Evolutionary conservation across 352 stramenopile species (phyloP).

Genomic region (Halophytophthora polymorphica): DNA sequence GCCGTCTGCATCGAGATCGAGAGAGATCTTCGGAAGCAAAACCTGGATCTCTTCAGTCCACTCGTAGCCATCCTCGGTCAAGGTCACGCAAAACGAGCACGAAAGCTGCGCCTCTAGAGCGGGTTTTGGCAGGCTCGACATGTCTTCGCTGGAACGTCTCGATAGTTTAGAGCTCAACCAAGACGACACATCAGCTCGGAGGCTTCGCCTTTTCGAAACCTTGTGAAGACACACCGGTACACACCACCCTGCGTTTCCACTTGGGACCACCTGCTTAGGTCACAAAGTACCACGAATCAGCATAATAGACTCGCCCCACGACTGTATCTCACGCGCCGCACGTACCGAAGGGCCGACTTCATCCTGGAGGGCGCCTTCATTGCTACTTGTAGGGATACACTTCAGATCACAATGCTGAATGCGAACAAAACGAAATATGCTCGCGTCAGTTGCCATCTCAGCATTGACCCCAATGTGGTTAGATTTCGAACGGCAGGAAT

Average conservation of each 20-base stretch:
- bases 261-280: conserved; percentile 23
- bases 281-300: conserved; percentile 5
- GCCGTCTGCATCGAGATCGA: conserved; percentile 30
- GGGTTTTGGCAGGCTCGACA: conserved; percentile 17
- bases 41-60: conserved; percentile 52
- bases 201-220: conserved; percentile 40
- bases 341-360: conserved; percentile 17
- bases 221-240: conserved; percentile 46
- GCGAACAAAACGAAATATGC: not conserved
- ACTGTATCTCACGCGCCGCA: not conserved
- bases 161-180: conserved; percentile 54
- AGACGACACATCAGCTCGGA: conserved; percentile 45
- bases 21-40: conserved; percentile 30
- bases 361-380: conserved; percentile 12
- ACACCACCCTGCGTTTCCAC: conserved; percentile 33
- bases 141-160: conserved; percentile 33
- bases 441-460: conserved; percentile 5
- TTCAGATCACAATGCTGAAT: conserved; percentile 21
- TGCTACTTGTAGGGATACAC: conserved; percentile 23
- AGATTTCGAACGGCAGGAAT: not conserved
- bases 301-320: not conserved
- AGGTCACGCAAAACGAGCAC: conserved; percentile 39
- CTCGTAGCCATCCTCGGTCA: conserved; percentile 33
- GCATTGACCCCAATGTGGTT: not conserved
- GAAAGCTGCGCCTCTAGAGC: conserved; percentile 39